Base-by-base conservation (phyloP, 352 stramenopile species). In the Pythium vanterpoolii region DNA sequence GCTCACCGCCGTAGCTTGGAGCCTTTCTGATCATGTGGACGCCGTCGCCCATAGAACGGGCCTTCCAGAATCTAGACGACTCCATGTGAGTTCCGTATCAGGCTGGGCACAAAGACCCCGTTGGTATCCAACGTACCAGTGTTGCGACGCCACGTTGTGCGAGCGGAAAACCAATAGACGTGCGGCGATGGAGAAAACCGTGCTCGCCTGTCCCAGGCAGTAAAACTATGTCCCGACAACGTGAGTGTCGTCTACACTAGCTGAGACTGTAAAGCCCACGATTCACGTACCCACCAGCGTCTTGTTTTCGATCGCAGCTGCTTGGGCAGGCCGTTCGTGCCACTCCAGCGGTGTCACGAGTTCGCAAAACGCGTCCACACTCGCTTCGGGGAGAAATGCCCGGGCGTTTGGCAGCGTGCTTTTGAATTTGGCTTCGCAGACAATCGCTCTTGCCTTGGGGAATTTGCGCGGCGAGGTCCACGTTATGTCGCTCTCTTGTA, bases 171-270 rank as follows among this genome's bases (percentile, higher is more conserved):
- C 69, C 83, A 42, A 93, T 60, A 8, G 73, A 77, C 40, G 73
- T 73, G 27, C 80, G 79, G 1, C 80, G 83, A 68, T 93, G 83
- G n/a, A 84, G 26, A 51, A 85, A 93, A 5, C 80, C 79, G 56
- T 93, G 83, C 68, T 90, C 83, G 1, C 83, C 83, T 23, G 80
- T 93, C 14, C 83, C 80, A 23, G 80, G 80, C 31, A 93, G 60
- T 19, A 90, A 62, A 23, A 93, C 77, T 86, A 73, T 23, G 31
- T 48, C 42, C 3, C 46, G 31, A 34, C 14, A 56, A 23, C 16
- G 13, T 42, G 8, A 42, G 38, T 21, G 13, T n/a, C 18, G 5
- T 31, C 7, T 26, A 24, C 38, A 5, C 16, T 30, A 33, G n/a
- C 1, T 44, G 9, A 43, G 49, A 31, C n/a, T 47, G 21, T 13